phyloP scores from a whole-genome alignment of 2,329 filamentous ascomycete species.

The Davidsoniella virescens region DNA sequence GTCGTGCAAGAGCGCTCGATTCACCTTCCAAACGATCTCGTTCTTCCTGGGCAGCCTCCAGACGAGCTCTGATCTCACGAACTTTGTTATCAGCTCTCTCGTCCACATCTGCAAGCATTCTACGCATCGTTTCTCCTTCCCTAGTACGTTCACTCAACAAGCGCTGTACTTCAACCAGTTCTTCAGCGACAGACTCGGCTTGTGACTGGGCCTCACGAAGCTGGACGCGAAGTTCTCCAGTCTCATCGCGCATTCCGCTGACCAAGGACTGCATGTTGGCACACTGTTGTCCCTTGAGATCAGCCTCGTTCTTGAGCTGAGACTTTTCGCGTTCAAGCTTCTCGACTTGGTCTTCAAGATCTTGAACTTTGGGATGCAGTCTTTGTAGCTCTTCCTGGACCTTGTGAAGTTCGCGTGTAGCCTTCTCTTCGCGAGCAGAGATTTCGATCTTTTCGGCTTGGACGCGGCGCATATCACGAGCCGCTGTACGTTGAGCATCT shows the following conservation, averaged over 20 bases:
- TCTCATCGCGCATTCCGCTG: slow-evolving; percentile 85
- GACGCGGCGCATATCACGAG: slow-evolving; percentile 60
- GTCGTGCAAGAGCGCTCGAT: slow-evolving; percentile 58
- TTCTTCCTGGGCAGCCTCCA: slow-evolving; percentile 87
- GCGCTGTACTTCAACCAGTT: slow-evolving; percentile 74
- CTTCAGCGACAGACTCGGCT: slow-evolving; percentile 78
- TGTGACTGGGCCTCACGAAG: slow-evolving; percentile 76
- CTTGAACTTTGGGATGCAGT: slow-evolving; percentile 42
- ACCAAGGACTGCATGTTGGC: slow-evolving; percentile 71
- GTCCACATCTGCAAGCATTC: slow-evolving; percentile 74
- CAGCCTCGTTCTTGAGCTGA: slow-evolving; percentile 58
- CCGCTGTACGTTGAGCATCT: slow-evolving; percentile 56
- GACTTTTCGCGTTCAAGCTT: slow-evolving; percentile 53
- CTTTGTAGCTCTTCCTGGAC: slow-evolving; percentile 57
- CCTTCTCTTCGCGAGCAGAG: slow-evolving; percentile 55
- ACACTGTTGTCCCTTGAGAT: slow-evolving; percentile 75
- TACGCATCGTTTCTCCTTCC: slow-evolving; percentile 88
- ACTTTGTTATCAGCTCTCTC: slow-evolving; percentile 65
- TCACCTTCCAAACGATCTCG: slow-evolving; percentile 87
- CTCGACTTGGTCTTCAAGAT: slow-evolving; percentile 58
- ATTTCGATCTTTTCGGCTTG: slow-evolving; percentile 70
- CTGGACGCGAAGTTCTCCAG: slow-evolving; percentile 72
- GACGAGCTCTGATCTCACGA: slow-evolving; percentile 71
- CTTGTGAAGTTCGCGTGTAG: slow-evolving; percentile 50
- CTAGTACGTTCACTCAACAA: slow-evolving; percentile 75